Percentiles rank a stretch among this genome's conserved stretches.
Evolutionary conservation across 2,329 filamentous ascomycete genomes (phyloP).

Genomic region (Helotiales sp.): DNA sequence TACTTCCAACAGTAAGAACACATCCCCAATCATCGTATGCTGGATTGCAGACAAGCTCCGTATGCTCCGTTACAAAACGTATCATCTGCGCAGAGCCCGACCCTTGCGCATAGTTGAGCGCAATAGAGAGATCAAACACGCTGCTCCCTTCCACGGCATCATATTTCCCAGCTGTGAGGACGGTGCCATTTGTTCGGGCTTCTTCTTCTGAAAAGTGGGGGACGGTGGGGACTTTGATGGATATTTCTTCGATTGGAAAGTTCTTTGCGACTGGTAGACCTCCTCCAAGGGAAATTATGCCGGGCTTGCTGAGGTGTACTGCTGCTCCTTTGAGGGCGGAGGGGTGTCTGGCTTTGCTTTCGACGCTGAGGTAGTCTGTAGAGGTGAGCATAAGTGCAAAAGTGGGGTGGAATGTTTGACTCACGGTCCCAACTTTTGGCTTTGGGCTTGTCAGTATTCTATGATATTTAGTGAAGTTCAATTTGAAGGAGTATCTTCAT

Average conservation of each 20-base stretch:
- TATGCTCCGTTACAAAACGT: slow-evolving; percentile 91
- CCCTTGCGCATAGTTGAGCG: slow-evolving; percentile 91
- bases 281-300: slow-evolving; percentile 86
- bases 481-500: slow-evolving; percentile 31
- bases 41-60: slow-evolving; percentile 83
- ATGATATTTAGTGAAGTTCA: slow-evolving; percentile 24
- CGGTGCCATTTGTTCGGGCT: slow-evolving; percentile 58
- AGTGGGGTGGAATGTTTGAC: slow-evolving; percentile 39
- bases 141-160: slow-evolving; percentile 64
- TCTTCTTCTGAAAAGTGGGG: slow-evolving; percentile 72
- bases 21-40: slow-evolving; percentile 91
- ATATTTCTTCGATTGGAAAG: slow-evolving; percentile 85
- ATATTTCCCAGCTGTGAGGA: slow-evolving; percentile 75
- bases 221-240: slow-evolving; percentile 68
- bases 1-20: slow-evolving; percentile 81
- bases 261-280: slow-evolving; percentile 86
- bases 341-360: slow-evolving; percentile 60
- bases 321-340: slow-evolving; percentile 84
- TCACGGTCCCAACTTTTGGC: slow-evolving; percentile 84
- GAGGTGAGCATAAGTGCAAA: slow-evolving; percentile 11
- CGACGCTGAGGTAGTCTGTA: slow-evolving; percentile 56
- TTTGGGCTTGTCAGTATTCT: slow-evolving; percentile 64
- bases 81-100: slow-evolving; percentile 83
- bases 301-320: slow-evolving; percentile 74
- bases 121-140: slow-evolving; percentile 75